Conservation (phyloP, 768 basidiomycete genomes). For the Serendipita sp. region DNA sequence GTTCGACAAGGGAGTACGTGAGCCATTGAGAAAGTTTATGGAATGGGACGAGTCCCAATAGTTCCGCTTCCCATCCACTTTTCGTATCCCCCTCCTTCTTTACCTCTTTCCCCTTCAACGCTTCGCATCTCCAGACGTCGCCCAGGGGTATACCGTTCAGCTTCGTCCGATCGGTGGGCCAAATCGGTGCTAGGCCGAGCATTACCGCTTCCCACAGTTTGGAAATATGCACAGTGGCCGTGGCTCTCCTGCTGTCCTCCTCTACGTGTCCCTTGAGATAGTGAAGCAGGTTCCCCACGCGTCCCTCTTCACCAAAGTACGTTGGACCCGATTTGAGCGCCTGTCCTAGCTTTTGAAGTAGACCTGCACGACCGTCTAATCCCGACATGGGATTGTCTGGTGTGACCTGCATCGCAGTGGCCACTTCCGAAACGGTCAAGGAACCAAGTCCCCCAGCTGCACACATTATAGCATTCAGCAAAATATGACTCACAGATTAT, state of each 20-base stretch:
- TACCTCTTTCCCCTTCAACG: slow-evolving; percentile 25
- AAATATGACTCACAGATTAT: background rate
- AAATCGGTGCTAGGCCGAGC: slow-evolving; percentile 69
- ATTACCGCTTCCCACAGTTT: slow-evolving; percentile 73
- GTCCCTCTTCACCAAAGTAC: slow-evolving; percentile 56
- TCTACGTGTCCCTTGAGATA: slow-evolving; percentile 41
- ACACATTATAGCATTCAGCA: too few relatives aligned
- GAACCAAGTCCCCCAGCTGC: slow-evolving; percentile 60
- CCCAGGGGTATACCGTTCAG: slow-evolving; percentile 57
- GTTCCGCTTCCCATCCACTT: slow-evolving; percentile 24
- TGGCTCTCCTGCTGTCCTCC: slow-evolving; percentile 15
- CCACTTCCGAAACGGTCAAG: slow-evolving; percentile 44
- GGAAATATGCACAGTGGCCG: slow-evolving; percentile 39
- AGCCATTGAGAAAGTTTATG: slow-evolving; percentile 95
- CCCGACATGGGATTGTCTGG: slow-evolving; percentile 76
- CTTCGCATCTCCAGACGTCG: slow-evolving; percentile 83
- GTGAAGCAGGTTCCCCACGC: slow-evolving; percentile 74
- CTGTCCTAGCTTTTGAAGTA: slow-evolving; percentile 55
- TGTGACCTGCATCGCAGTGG: slow-evolving; percentile 64
- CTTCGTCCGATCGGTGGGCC: slow-evolving; percentile 61
- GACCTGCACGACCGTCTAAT: slow-evolving; percentile 65
- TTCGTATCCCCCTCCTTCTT: slow-evolving; percentile 12
- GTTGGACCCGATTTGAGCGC: slow-evolving; percentile 51
- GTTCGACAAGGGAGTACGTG: slow-evolving; percentile 76
- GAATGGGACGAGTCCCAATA: slow-evolving; percentile 74